These are phyloP conservation scores for Wolfiporia cocos DNA, from an alignment of 1,284 basidiomycete species.

Conservation along the genomic window DNA sequence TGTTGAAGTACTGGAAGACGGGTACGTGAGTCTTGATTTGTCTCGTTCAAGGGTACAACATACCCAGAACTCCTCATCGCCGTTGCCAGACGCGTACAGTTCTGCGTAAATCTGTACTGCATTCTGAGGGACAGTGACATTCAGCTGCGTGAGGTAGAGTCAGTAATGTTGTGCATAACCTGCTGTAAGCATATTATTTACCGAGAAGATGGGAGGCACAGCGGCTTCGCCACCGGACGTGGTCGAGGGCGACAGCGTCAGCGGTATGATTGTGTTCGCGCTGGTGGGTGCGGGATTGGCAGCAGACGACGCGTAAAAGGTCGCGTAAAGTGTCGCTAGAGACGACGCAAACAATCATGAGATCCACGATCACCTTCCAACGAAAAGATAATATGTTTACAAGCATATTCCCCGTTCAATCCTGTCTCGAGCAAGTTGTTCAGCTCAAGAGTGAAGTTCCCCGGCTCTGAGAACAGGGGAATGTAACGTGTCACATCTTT, in stretches of 20 bases:
- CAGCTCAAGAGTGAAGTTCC: slow-evolving; percentile 66
- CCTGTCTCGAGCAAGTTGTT: slow-evolving; percentile 58
- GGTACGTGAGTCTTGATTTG: not conserved
- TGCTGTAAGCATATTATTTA: too few relatives aligned
- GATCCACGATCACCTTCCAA: not conserved
- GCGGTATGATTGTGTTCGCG: slow-evolving; percentile 60
- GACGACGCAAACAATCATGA: not conserved
- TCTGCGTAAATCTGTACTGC: slow-evolving; percentile 67
- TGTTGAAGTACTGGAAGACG: slow-evolving; percentile 60
- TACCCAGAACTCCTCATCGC: slow-evolving; percentile 76
- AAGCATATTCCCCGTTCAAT: slow-evolving; percentile 63
- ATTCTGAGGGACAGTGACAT: slow-evolving; percentile 64
- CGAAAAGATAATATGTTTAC: slow-evolving; percentile 29
- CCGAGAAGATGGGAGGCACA: slow-evolving; percentile 68
- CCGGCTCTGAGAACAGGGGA: slow-evolving; percentile 60
- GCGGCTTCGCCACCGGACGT: slow-evolving; percentile 62
- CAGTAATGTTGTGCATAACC: too few relatives aligned
- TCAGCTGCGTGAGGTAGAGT: slow-evolving; percentile 37
- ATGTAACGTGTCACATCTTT: slow-evolving; percentile 73
- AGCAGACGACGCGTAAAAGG: slow-evolving; percentile 57
- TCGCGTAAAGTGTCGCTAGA: slow-evolving; percentile 60
- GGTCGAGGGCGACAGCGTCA: slow-evolving; percentile 58
- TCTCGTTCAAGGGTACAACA: slow-evolving; percentile 9
- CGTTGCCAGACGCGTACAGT: slow-evolving; percentile 68
- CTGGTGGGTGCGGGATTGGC: slow-evolving; percentile 51